Conservation (phyloP, 495 filamentous ascomycete genomes). For the Neurospora sp. region DNA sequence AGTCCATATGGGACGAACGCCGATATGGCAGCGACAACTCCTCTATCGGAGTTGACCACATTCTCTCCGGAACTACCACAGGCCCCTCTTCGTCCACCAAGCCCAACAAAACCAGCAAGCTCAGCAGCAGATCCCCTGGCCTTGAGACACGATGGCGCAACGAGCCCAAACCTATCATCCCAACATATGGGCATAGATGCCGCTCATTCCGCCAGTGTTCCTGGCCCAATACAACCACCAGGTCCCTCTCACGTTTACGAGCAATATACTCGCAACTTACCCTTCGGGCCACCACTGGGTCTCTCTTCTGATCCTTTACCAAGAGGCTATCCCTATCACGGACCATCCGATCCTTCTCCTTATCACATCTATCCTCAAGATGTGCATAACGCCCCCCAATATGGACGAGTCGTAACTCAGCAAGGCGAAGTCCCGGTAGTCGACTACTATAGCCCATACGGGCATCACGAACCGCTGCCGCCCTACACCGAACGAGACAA, state of each 20-base stretch:
- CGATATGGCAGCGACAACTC: neutral
- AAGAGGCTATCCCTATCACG: slow-evolving; percentile 37
- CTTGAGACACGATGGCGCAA: slow-evolving; percentile 31
- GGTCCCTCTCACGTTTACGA: neutral
- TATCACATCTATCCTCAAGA: slow-evolving; percentile 81
- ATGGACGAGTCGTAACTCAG: neutral
- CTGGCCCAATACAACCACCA: neutral
- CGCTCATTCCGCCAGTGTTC: neutral
- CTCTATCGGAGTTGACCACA: neutral
- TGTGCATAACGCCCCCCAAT: slow-evolving; percentile 22
- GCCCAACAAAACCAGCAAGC: slow-evolving; percentile 34
- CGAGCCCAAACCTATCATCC: slow-evolving; percentile 18
- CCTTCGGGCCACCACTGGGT: neutral
- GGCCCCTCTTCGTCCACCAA: slow-evolving; percentile 27
- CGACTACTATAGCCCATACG: slow-evolving; percentile 49
- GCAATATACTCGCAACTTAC: neutral
- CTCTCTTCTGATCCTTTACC: neutral
- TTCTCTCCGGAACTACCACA: neutral
- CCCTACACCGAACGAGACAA: slow-evolving; percentile 52
- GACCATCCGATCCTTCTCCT: slow-evolving; percentile 64
- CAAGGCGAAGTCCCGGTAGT: neutral
- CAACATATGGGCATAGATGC: slow-evolving; percentile 13
- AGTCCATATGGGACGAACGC: neutral
- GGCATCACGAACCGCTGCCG: slow-evolving; percentile 81
- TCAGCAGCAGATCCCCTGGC: slow-evolving; percentile 28